Percentiles rank a stretch among this genome's conserved stretches.
These are phyloP conservation scores for Quercus bicolor DNA, from an alignment of 306 rosid species.

Conservation along the genomic window DNA sequence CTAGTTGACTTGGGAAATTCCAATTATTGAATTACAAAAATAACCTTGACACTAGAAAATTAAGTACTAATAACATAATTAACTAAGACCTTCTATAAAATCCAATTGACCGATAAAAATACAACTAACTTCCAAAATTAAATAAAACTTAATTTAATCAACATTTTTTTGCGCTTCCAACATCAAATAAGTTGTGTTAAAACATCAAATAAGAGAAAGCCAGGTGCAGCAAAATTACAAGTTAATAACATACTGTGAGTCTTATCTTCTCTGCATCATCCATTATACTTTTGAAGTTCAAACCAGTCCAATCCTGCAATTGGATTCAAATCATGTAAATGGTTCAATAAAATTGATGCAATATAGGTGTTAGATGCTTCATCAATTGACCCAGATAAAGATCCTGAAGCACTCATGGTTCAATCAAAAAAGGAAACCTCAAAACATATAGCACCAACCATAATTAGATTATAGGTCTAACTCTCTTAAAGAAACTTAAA, in stretches of 20 bases:
- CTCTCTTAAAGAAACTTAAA: too few species aligned
- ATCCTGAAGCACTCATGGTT: not conserved
- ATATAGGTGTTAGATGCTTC: not conserved
- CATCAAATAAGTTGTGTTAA: not conserved
- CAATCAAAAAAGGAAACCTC: not conserved
- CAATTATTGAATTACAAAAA: too few species aligned
- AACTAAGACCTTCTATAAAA: too few species aligned
- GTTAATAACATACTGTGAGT: slow-evolving; percentile 63
- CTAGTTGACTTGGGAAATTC: too few species aligned
- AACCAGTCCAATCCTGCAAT: slow-evolving; percentile 94
- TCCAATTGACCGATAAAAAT: too few species aligned
- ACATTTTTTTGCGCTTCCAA: too few species aligned
- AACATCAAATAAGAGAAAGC: slow-evolving; percentile 7
- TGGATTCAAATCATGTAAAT: slow-evolving; percentile 3
- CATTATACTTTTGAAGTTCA: slow-evolving; percentile 85
- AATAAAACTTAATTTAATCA: too few species aligned
- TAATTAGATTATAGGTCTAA: too few species aligned
- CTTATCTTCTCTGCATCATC: slow-evolving; percentile 81
- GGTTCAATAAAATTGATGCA: not conserved
- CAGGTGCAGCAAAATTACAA: not conserved
- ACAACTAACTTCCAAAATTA: too few species aligned
- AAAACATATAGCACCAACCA: too few species aligned
- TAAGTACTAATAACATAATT: too few species aligned
- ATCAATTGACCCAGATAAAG: not conserved
- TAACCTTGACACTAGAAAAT: too few species aligned